Evolutionary conservation across 176 grass and related monocot species (phyloP).

Genomic region (Oryza brachyantha): DNA sequence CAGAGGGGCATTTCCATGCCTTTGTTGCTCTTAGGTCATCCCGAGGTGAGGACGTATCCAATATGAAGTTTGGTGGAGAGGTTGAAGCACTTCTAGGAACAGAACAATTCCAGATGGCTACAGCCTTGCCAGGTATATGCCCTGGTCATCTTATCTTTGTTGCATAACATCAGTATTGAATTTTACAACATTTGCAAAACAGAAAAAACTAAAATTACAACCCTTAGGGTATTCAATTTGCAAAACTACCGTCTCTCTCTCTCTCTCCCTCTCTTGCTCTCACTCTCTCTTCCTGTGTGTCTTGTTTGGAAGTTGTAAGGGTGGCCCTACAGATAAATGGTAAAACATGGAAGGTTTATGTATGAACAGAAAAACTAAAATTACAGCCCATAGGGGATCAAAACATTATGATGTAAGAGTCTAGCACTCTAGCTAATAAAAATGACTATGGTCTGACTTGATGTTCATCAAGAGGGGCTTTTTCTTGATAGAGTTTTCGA

Average conservation of each 20-base stretch:
- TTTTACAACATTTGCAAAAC: neutral
- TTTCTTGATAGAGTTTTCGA: neutral
- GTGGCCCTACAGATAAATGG: neutral
- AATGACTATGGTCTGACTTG: neutral
- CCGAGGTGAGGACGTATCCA: constrained; percentile 76
- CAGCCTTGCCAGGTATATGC: constrained; percentile 76
- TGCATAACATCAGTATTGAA: neutral
- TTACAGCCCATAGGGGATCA: neutral
- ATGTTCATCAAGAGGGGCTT: neutral
- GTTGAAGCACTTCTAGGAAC: constrained; percentile 76
- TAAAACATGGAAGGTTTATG: neutral
- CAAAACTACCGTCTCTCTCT: too few species aligned
- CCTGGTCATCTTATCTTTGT: constrained; percentile 6
- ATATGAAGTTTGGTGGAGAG: constrained; percentile 94
- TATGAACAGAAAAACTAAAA: neutral
- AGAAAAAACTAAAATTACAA: too few species aligned
- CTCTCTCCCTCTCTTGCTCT: too few species aligned
- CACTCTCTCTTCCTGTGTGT: too few species aligned
- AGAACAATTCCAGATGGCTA: constrained; percentile 81
- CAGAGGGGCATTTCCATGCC: constrained; percentile 87
- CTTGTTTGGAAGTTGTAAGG: too few species aligned
- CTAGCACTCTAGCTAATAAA: neutral
- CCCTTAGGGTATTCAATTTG: too few species aligned
- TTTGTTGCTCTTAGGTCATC: constrained; percentile 84
- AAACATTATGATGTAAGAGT: neutral